Base-by-base conservation (phyloP, 1,139 yeast genomes). In the Debaryomyces sp. region DNA sequence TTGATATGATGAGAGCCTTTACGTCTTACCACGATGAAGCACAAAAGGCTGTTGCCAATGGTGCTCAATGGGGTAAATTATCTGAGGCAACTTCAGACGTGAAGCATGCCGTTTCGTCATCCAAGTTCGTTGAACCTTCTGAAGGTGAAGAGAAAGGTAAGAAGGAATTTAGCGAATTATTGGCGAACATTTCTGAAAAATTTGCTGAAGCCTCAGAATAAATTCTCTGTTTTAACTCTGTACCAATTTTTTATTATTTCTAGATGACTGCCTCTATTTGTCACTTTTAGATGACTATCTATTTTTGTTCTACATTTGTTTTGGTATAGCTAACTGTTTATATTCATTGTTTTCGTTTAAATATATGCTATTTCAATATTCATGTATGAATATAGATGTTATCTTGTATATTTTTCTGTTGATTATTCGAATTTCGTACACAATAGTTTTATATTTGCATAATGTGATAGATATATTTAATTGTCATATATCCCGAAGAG, bases 1-100 rank as follows among this genome's bases (percentile, higher is more conserved):
- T 83, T 62, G 96, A 90, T 68, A 94, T 94, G 99, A 91, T 94
- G 97, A 90, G 89, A 73, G 87, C 94, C 21, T 94, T 94, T 63
- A 84, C 91, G 54, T 73, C 91, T 39, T 94, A 94, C 74, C 85
- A 89, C 66, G 97, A 94, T 59, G 98, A 94, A 76, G 98, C 99
- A 32, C 98, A 92, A 76, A 92, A 90, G 78, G 96, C 98, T 13
- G 87, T 92, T 56, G 81, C 97, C 43, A 85, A 88, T 63, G 98
- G 99, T 64, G 96, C 96, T 36, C 84, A 82, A 67, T 94, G 99
- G 99, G 82, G 89, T 56, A 92, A 90, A 77, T 81, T 94, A 58
- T 67, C 96, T 44, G 98, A 92, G 64, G 78, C 89, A 50, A 94
- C 98, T 47, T 63, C 88, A 51, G 97, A 91, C 66, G 89, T 92